These are phyloP conservation scores for Lavandula angustifolia DNA, from an alignment of 257 asterid species.

Conservation along the genomic window DNA sequence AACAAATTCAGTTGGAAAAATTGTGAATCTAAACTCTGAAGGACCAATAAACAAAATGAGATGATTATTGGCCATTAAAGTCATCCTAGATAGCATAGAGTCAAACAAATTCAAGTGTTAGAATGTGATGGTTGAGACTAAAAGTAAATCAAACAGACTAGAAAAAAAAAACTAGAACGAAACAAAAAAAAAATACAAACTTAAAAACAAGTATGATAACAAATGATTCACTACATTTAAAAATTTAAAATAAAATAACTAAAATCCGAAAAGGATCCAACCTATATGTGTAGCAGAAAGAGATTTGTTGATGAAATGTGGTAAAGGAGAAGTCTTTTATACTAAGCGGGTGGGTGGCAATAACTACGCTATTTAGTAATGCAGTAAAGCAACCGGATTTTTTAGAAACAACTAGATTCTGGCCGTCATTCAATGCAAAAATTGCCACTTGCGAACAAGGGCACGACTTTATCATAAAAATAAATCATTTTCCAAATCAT, in stretches of 20 bases:
- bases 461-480: neutral
- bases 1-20: neutral
- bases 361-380: neutral
- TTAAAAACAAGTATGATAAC: neutral
- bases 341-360: neutral
- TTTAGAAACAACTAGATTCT: slow-evolving; percentile 10
- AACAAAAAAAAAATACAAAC: too few species aligned
- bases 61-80: neutral
- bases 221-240: neutral
- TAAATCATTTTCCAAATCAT: too few species aligned
- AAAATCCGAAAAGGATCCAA: neutral
- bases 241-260: neutral
- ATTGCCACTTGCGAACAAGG: neutral
- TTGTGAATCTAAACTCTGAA: too few species aligned
- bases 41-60: too few species aligned
- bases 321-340: slow-evolving; percentile 1
- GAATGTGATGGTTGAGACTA: too few species aligned
- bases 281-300: slow-evolving; percentile 26
- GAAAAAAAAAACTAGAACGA: too few species aligned
- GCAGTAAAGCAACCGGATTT: slow-evolving; percentile 6
- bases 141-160: too few species aligned
- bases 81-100: slow-evolving; percentile 7
- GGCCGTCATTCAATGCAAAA: slow-evolving; percentile 27
- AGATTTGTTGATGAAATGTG: neutral
- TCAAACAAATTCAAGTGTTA: too few species aligned